Evolutionary conservation across 73 alveolate genomes (phyloP), one percentile per base, ranked within the genome.

Genomic region (Paramecium caudatum): DNA sequence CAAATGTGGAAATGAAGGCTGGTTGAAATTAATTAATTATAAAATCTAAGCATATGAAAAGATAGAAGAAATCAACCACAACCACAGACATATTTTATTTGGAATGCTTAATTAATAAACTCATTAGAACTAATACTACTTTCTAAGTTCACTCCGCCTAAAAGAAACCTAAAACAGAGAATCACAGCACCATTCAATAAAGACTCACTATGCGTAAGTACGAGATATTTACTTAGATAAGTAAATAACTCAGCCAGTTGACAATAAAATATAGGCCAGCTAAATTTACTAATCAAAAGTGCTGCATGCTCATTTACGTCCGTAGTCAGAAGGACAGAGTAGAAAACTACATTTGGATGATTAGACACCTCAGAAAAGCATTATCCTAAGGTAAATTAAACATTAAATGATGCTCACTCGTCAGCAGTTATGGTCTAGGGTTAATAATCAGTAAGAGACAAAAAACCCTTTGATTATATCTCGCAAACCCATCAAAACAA

Each of bases 391-490:
- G 16, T 10, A 55, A 8, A 55, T 55, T 27, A 55, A 55, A 43
- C 23, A 55, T 55, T 23, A 55, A 21, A 55, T 55, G 80, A 55
- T 55, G 80, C 30, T 55, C 30, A 6, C 80, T 55, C 36, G 80
- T 27, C 30, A 55, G 30, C 12, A 55, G 30, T 19, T 49, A 55
- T 55, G 46, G 80, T 10, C 9, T 10, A 17, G 46, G 30, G 80
- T 27, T 27, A 55, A 17, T 21, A 23, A 3, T 10, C 27, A 55
- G 30, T 21, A 55, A 4, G 41, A 55, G 45, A 17, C 30, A 23
- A 8, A 27, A 27, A 55, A 55, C 30, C 80, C 80, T 2, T 10
- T 55, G 30, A 55, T 0, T 27, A 21, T 55, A 9, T 55, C 80
- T 10, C 23, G 21, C 0, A 55, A 55, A 5, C 80, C 80, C 9